Evolutionary conservation across 306 rosid genomes (phyloP), one percentile per base, ranked within the genome.

Genomic region (Begonia loranthoides): DNA sequence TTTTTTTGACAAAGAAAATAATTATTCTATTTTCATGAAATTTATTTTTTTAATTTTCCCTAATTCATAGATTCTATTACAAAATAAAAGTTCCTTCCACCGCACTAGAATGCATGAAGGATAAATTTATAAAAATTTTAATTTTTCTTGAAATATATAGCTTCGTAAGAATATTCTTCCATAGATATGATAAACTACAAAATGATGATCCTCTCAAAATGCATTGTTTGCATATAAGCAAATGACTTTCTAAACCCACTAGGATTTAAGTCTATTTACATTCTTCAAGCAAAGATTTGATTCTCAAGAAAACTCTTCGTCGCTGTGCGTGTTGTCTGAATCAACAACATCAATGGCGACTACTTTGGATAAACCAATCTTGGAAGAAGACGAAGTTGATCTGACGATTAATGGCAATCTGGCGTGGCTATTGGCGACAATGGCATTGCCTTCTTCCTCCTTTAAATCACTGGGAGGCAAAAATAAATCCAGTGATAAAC

Each of bases 401-500:
- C 86, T 73, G 50, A 81, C 75, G 65, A 62, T 75, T 33, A 58
- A 57, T 0, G 95, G 95, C 15, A 89, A 63, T 64, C 66, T 68
- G 0, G 69, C 65, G 45, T 66, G 14, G 16, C 16, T 24, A 10
- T 52, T 15, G 45, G 63, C 36, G 12, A 59, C 4, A 68, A 56
- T 49, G 41, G 10, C 68, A 49, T 33, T 16, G 47, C 54, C 76
- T 17, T 62, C 75, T 21, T 79, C 69, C 56, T 83, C 95, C 45
- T 60, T 79, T 61, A 89, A 52, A 56, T 89, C 97, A 55, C 84
- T 72, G 13, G 95, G 97, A 17, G 97, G 87, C 57, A 89, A 62
- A 49, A 89, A 89, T 33, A 94, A 89, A 45, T 89, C 97, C 56
- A 71, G 58, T 45, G 93, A 77, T 65, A 89, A 71, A 0, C 97